phyloP scores from a whole-genome alignment of 2,329 filamentous ascomycete genomes.

The Ophiobolus disseminans region DNA sequence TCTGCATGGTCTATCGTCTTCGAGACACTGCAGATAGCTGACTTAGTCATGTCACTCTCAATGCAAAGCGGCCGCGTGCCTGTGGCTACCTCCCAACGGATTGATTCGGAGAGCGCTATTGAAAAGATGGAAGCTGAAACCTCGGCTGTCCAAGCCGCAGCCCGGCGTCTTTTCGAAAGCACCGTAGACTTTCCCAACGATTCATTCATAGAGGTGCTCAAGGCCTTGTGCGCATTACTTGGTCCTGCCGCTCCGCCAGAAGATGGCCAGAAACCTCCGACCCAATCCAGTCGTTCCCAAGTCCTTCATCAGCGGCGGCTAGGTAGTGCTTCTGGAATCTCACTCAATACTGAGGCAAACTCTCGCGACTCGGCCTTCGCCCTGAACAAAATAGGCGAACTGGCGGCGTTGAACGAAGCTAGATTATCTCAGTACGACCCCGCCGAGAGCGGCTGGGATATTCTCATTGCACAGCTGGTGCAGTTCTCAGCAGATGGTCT shows the following conservation, averaged over 20 bases:
- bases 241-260: slow-evolving; percentile 38
- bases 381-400: slow-evolving; percentile 56
- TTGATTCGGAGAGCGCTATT: slow-evolving; percentile 31
- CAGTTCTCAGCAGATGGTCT: slow-evolving; percentile 52
- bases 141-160: slow-evolving; percentile 85
- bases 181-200: slow-evolving; percentile 88
- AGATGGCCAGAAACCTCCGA: slow-evolving; percentile 34
- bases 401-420: slow-evolving; percentile 54
- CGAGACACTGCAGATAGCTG: slow-evolving; percentile 90
- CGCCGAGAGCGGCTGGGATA: slow-evolving; percentile 76
- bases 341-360: slow-evolving; percentile 49
- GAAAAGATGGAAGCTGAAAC: slow-evolving; percentile 74
- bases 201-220: slow-evolving; percentile 78
- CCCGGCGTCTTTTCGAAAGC: slow-evolving; percentile 85
- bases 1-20: slow-evolving; percentile 89
- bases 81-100: slow-evolving; percentile 8
- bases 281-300: slow-evolving; percentile 31
- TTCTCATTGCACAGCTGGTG: slow-evolving; percentile 65
- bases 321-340: slow-evolving; percentile 53
- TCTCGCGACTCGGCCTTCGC: slow-evolving; percentile 57
- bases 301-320: slow-evolving; percentile 48
- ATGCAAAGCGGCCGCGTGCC: slow-evolving; percentile 22
- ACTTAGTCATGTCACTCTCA: slow-evolving; percentile 74
- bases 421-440: slow-evolving; percentile 74
- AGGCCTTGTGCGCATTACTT: slow-evolving; percentile 76